These are phyloP conservation scores for Nakaseomyces delphensis DNA, from an alignment of 1,139 yeast genomes.

Conservation along the genomic window DNA sequence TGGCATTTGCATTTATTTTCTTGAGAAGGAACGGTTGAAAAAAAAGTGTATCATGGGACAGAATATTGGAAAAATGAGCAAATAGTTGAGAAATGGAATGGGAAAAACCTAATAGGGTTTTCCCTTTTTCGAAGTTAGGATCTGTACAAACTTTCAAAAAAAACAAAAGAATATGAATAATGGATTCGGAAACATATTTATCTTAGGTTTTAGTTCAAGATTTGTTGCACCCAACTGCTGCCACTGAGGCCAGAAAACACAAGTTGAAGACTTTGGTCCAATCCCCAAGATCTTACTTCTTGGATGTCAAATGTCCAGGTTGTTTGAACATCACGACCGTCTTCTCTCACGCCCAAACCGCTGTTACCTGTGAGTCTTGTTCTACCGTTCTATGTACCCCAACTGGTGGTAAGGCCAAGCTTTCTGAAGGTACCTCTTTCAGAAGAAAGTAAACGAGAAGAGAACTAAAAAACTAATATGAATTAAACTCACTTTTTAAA, in stretches of 20 bases:
- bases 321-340: conserved; percentile 98
- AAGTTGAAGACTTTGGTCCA: conserved; percentile 96
- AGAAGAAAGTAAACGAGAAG: conserved; percentile 74
- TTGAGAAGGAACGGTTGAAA: too few species aligned
- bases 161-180: not conserved
- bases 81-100: too few species aligned
- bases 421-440: conserved; percentile 99
- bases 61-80: too few species aligned
- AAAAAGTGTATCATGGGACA: too few species aligned
- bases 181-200: not conserved
- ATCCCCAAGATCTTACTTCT: conserved; percentile 96
- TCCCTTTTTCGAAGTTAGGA: too few species aligned
- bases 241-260: conserved; percentile 94
- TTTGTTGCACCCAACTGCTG: conserved; percentile 95
- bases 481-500: conserved; percentile 2
- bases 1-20: too few species aligned
- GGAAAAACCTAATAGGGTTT: too few species aligned
- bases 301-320: conserved; percentile 99
- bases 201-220: conserved; percentile 88
- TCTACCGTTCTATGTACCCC: conserved; percentile 98
- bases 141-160: too few species aligned
- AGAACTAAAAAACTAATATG: conserved; percentile 11
- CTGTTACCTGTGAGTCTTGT: conserved; percentile 98
- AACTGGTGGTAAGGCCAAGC: conserved; percentile 99
- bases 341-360: conserved; percentile 99